Base-by-base conservation (phyloP, 1,284 basidiomycete genomes). In the Ceratorhiza oryzae-sativae region DNA sequence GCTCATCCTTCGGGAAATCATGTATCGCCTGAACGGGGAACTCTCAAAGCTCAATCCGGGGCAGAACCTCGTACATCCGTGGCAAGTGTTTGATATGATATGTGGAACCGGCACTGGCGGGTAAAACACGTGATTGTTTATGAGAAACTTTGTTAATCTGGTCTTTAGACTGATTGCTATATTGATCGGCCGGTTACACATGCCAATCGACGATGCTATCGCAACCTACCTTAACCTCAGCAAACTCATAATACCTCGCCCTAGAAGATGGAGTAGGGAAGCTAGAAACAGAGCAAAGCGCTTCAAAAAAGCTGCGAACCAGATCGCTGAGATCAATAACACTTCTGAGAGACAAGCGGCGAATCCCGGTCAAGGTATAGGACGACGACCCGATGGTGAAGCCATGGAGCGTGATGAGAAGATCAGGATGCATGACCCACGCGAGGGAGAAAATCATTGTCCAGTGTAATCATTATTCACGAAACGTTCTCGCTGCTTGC, bases 151-250 rank as follows among this genome's bases (percentile, higher is more conserved):
- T 27, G 12, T 20, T 32, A 25, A 30, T 49, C 36, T 48, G 13
- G n/a, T 3, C 58, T n/a, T 18, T 13, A 61, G 78, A 0, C 76
- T 81, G 4, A 76, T 80, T 53, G 77, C 80, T 6, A 72, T 81
- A 9, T 75, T 81, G 49, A 72, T 81, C 8, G 80, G 80, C 10
- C 77, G 79, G 8, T 75, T 80, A 25, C 75, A 77, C 9, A 73
- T 80, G 39, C 75, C 77, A 63, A 78, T 79, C 42, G 65, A 72
- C 10, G 77, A 76, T 1, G 79, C 79, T 9, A 79, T 80, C 36
- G 71, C 75, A 20, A 71, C 73, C 9, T 80, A 80, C 60, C 74
- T 75, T 25, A 49, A 72, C 8, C 74, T 78, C 13, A 71, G 72
- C 0, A 27, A 55, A 34, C 48, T 10, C 13, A 55, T 71, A 41